Conservation (phyloP, 139 green algal genomes). For the Haematococcus lacustris region DNA sequence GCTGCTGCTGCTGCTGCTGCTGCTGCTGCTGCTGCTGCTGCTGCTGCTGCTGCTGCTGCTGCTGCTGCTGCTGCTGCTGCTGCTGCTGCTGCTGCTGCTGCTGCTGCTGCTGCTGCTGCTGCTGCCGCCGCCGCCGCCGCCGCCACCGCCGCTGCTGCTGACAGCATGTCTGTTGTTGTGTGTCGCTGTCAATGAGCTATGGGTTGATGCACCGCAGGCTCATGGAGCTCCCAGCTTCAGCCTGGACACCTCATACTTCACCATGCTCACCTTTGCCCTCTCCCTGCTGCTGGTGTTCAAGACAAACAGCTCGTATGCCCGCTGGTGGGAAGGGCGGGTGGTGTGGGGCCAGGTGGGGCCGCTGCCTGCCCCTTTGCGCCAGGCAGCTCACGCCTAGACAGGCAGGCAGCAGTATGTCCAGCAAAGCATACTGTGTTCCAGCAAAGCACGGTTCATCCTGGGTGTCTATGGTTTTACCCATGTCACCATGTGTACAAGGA, state of each 20-base stretch:
- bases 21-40: conserved; percentile 1
- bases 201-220: background rate
- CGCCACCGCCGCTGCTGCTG: too few relatives aligned
- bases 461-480: too few relatives aligned
- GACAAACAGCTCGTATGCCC: conserved; percentile 40
- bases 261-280: conserved; percentile 44
- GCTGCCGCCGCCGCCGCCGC: too few relatives aligned
- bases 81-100: conserved; percentile 1
- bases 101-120: conserved; percentile 1
- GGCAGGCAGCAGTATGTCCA: too few relatives aligned
- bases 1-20: background rate
- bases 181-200: background rate
- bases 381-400: too few relatives aligned
- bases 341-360: conserved; percentile 30
- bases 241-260: conserved; percentile 9
- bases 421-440: too few relatives aligned
- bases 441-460: background rate
- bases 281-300: conserved; percentile 55
- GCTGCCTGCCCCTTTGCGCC: too few relatives aligned
- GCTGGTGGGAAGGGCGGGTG: conserved; percentile 49
- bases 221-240: background rate
- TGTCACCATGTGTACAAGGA: too few relatives aligned
- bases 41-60: background rate
- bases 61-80: background rate
- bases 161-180: background rate